phyloP scores from a whole-genome alignment of 352 stramenopile genomes.

The Globisporangium uncinulatum region DNA sequence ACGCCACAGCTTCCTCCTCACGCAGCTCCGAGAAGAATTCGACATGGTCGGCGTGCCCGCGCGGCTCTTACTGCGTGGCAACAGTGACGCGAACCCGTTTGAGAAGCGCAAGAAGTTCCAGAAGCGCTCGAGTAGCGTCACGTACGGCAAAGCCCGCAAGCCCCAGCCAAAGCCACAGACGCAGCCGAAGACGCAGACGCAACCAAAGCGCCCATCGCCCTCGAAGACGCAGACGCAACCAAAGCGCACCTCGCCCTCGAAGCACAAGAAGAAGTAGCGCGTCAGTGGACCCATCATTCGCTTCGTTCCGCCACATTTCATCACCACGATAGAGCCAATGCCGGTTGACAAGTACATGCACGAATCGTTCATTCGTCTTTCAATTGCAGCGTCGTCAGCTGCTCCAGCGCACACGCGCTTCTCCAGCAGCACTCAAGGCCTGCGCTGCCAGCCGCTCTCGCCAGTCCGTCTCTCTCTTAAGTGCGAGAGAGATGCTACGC shows the following conservation, averaged over 20 bases:
- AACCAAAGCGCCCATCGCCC: not conserved
- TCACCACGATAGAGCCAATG: no score
- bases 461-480: no score
- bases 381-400: no score
- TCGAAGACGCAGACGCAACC: not conserved
- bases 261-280: no score
- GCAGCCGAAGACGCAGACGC: not conserved
- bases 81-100: slow-evolving; percentile 73
- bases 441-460: no score
- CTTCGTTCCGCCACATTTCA: no score
- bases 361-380: not conserved
- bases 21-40: slow-evolving; percentile 77
- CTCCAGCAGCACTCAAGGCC: no score
- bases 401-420: no score
- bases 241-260: no score
- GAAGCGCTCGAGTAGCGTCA: slow-evolving; percentile 60
- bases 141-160: slow-evolving; percentile 49
- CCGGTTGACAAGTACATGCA: no score
- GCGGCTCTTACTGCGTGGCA: slow-evolving; percentile 68
- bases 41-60: slow-evolving; percentile 79
- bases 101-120: slow-evolving; percentile 81
- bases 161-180: slow-evolving; percentile 2
- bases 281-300: no score
- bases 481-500: no score
- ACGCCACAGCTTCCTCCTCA: slow-evolving; percentile 52